These are phyloP conservation scores for Scortechinia acanthostroma DNA, from an alignment of 2,329 filamentous ascomycete species.

Conservation along the genomic window DNA sequence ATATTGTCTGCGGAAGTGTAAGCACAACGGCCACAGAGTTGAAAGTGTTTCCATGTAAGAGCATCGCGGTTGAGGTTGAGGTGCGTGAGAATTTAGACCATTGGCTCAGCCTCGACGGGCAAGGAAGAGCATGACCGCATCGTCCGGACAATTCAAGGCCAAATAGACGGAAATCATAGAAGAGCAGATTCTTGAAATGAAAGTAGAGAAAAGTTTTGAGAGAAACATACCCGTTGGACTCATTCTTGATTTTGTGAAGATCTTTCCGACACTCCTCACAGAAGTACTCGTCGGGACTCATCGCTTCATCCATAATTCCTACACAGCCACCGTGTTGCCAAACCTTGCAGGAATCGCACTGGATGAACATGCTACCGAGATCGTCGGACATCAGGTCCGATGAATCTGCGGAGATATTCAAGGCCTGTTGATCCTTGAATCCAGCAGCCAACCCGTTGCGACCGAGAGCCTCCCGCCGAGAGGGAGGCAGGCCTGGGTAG, in stretches of 20 bases:
- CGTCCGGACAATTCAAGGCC: not conserved
- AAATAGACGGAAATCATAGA: not conserved
- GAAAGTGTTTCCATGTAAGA: no score
- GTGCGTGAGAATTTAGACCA: no score
- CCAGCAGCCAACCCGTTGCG: constrained; percentile 32
- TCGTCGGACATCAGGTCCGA: constrained; percentile 68
- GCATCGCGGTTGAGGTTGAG: no score
- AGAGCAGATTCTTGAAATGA: constrained; percentile 6
- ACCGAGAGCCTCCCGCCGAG: constrained; percentile 24
- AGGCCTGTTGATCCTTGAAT: constrained; percentile 51
- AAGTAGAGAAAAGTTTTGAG: constrained; percentile 9
- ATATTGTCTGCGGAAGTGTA: constrained; percentile 39
- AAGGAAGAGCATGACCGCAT: not conserved
- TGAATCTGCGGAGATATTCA: constrained; percentile 48
- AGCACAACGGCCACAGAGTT: constrained; percentile 2
- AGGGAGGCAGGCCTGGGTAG: constrained; percentile 76
- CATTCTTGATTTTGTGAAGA: constrained; percentile 75
- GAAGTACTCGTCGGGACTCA: constrained; percentile 93
- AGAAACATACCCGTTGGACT: constrained; percentile 73
- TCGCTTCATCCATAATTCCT: constrained; percentile 88
- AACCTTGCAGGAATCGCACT: constrained; percentile 95
- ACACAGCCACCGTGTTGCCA: constrained; percentile 99
- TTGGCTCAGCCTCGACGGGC: no score
- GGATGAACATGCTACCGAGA: constrained; percentile 88
- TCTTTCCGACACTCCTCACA: constrained; percentile 92